A percentile compares a stretch with the other conserved stretches of the same genome.
phyloP scores from a whole-genome alignment of 108 stramenopile species.

The Nitzschia sp. region DNA sequence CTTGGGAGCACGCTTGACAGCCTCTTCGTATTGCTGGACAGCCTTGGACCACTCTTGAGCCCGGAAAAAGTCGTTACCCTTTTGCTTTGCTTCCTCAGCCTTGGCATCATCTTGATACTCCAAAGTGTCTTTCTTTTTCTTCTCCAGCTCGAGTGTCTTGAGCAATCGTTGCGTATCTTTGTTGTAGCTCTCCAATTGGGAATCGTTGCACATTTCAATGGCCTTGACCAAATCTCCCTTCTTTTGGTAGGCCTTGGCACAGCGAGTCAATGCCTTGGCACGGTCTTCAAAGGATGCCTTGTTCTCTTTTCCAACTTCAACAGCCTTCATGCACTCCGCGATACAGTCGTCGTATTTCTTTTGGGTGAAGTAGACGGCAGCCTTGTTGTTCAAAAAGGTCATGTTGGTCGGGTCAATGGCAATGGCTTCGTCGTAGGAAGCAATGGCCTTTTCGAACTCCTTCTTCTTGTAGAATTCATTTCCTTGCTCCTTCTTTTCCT shows the following conservation, averaged over 20 bases:
- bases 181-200: slow-evolving; percentile 82
- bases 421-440: slow-evolving; percentile 96
- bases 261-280: slow-evolving; percentile 91
- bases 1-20: slow-evolving; percentile 96
- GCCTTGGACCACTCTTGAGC: slow-evolving; percentile 86
- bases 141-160: slow-evolving; percentile 93
- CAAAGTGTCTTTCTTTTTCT: slow-evolving; percentile 82
- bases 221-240: slow-evolving; percentile 87
- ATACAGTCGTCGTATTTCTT: slow-evolving; percentile 91
- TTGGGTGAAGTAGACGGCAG: slow-evolving; percentile 92
- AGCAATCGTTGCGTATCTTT: slow-evolving; percentile 91
- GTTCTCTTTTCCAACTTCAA: slow-evolving; percentile 89
- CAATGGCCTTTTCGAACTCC: slow-evolving; percentile 94
- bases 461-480: slow-evolving; percentile 93
- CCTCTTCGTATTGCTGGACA: slow-evolving; percentile 90
- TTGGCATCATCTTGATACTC: slow-evolving; percentile 94
- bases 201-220: slow-evolving; percentile 84
- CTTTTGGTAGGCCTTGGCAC: slow-evolving; percentile 92
- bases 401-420: slow-evolving; percentile 94
- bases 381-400: slow-evolving; percentile 94
- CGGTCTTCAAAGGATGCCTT: slow-evolving; percentile 90
- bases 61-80: slow-evolving; percentile 94
- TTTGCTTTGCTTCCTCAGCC: slow-evolving; percentile 97
- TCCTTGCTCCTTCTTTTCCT: slow-evolving; percentile 84
- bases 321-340: slow-evolving; percentile 80